phyloP scores from a whole-genome alignment of 176 grass and related monocot genomes.

The barley (Hordeum vulgare) region MorexV3_pseudomolecules_assembly NC_058519.1:554768249-554768748 shows the following conservation, averaged over 20 bases:
- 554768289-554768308: constrained; percentile 55
- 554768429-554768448: constrained; percentile 9
- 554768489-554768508: constrained; percentile 85
- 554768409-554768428: constrained; percentile 24
- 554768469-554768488: constrained; percentile 76
- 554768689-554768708: constrained; percentile 64
- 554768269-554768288: constrained; percentile 68
- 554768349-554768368: constrained; percentile 30
- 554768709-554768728: constrained; percentile 97
- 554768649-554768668: constrained; percentile 26
- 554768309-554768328: constrained; percentile 67
- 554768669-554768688: constrained; percentile 60
- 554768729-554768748: constrained; percentile 95
- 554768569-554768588: constrained; percentile 24
- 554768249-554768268: constrained; percentile 70
- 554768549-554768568: constrained; percentile 23
- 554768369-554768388: constrained; percentile 23
- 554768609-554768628: constrained; percentile 28
- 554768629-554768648: constrained; percentile 18
- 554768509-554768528: constrained; percentile 85
- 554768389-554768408: constrained; percentile 22
- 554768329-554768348: constrained; percentile 71
- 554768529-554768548: constrained; percentile 52
- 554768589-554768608: constrained; percentile 24
- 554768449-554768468: constrained; percentile 71